Percentiles rank a stretch among this genome's conserved stretches.
phyloP scores from a whole-genome alignment of 2,329 filamentous ascomycete genomes.

The Pyrenochaeta sp. region DNA sequence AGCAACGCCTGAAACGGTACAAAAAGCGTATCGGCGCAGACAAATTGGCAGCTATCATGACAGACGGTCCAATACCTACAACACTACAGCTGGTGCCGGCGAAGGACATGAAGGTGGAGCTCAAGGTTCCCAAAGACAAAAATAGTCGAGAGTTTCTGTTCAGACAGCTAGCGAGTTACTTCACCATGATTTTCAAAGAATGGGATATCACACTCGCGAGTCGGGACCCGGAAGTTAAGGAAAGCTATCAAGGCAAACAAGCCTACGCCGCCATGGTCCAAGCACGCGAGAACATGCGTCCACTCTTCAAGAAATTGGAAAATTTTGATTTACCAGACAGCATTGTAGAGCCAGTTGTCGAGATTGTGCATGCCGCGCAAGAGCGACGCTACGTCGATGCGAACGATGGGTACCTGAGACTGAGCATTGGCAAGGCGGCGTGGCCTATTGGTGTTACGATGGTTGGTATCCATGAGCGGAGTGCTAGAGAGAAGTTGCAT shows the following conservation, averaged over 20 bases:
- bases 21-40: constrained; percentile 64
- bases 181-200: constrained; percentile 91
- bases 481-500: constrained; percentile 93
- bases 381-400: constrained; percentile 93
- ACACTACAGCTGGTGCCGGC: constrained; percentile 81
- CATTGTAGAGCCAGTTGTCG: constrained; percentile 81
- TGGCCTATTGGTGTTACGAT: constrained; percentile 99
- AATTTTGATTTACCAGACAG: constrained; percentile 79
- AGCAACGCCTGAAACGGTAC: constrained; percentile 74
- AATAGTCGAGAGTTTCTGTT: constrained; percentile 76
- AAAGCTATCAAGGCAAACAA: constrained; percentile 80
- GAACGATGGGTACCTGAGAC: constrained; percentile 89
- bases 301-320: constrained; percentile 90
- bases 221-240: constrained; percentile 66
- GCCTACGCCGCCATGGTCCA: constrained; percentile 87
- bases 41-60: constrained; percentile 59
- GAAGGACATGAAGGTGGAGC: constrained; percentile 82
- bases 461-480: constrained; percentile 99
- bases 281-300: constrained; percentile 85
- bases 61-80: constrained; percentile 85
- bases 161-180: constrained; percentile 91
- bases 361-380: constrained; percentile 92
- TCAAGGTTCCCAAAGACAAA: constrained; percentile 68
- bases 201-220: constrained; percentile 80
- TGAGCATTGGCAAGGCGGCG: constrained; percentile 95